Conservation (phyloP, 495 filamentous ascomycete species). For the Cercophora samala region DNA sequence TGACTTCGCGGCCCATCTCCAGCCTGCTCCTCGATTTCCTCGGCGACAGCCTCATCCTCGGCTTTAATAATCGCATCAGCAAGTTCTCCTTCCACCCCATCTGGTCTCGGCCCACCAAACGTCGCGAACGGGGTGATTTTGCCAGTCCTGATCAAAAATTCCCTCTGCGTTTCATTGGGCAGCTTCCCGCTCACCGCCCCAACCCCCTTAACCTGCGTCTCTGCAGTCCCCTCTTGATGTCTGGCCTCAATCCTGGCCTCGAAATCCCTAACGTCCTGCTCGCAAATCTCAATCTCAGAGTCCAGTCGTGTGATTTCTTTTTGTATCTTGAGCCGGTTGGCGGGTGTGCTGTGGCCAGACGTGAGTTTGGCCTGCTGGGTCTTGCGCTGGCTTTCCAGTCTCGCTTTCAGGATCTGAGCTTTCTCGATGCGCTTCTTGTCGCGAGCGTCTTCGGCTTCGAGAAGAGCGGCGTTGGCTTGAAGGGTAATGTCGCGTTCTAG, state of each 20-base stretch:
- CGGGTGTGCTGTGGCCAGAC: conserved; percentile 37
- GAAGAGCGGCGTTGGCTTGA: conserved; percentile 73
- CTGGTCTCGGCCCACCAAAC: conserved; percentile 52
- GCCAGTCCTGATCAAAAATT: conserved; percentile 89
- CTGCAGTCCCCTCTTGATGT: conserved; percentile 47
- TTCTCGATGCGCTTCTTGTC: conserved; percentile 85
- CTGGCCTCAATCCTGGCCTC: conserved; percentile 72
- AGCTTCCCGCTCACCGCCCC: conserved; percentile 47
- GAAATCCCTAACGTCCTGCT: conserved; percentile 73
- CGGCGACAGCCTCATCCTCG: conserved; percentile 56
- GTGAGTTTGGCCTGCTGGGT: conserved; percentile 44
- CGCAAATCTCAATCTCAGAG: conserved; percentile 55
- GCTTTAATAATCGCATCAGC: conserved; percentile 73
- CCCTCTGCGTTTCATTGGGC: conserved; percentile 76
- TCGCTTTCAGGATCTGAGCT: conserved; percentile 57
- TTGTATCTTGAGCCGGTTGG: conserved; percentile 47
- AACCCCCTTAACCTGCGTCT: conserved; percentile 40
- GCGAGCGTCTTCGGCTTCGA: conserved; percentile 79
- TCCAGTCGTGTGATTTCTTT: conserved; percentile 63
- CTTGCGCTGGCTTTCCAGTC: conserved; percentile 42
- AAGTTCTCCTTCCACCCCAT: conserved; percentile 58
- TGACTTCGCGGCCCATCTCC: conserved; percentile 65
- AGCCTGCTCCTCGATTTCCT: conserved; percentile 55
- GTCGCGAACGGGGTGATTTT: conserved; percentile 95
- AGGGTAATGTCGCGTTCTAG: conserved; percentile 69